Base-by-base conservation (phyloP, 1,139 yeast genomes). In the Lodderomyces oxycetoniae region DNA sequence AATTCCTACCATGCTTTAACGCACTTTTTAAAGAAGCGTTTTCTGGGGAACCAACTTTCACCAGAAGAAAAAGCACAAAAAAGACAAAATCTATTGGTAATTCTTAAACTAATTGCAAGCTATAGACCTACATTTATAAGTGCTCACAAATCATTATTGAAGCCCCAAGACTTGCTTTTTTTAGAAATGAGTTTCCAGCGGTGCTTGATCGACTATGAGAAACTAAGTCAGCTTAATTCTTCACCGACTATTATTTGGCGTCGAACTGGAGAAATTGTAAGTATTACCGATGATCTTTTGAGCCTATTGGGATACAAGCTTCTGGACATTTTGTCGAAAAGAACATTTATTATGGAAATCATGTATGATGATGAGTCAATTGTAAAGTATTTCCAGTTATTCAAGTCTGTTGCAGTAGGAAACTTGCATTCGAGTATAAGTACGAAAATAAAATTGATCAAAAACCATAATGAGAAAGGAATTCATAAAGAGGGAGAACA, bases 201-300 rank as follows among this genome's bases (percentile, higher is more conserved):
- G 42, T 75, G 85, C 1, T 55, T 82, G 20, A 53, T 82, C 12
- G 88, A 81, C 48, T 77, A 78, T 47, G 88, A 82, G 51, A 53
- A 71, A 30, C 61, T 77, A 16, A 73, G 78, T 23, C 74, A 80
- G 17, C 52, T 73, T 43, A 71, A 74, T 36, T 71, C 78, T 26
- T 73, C 82, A 1, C 89, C 89, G 2, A 77, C 87, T 3, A 76
- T 81, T 8, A 79, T 81, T 43, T 82, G 89, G 89, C 65, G 89
- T 47, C 61, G 89, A 30, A 79, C 89, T 0, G 88, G 89, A 5
- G 89, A 82, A 50, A 76, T 82, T 26, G 85, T 80, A 8, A 80
- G 80, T 11, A 71, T 80, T 17, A 77, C 85, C 5, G 77, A 79
- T 41, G 88, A 81, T 46, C 68, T 81, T 47, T 68, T 79, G 12